These are phyloP conservation scores for Sporobolomyces roseus DNA, from an alignment of 768 basidiomycete species.

Conservation along the genomic window DNA sequence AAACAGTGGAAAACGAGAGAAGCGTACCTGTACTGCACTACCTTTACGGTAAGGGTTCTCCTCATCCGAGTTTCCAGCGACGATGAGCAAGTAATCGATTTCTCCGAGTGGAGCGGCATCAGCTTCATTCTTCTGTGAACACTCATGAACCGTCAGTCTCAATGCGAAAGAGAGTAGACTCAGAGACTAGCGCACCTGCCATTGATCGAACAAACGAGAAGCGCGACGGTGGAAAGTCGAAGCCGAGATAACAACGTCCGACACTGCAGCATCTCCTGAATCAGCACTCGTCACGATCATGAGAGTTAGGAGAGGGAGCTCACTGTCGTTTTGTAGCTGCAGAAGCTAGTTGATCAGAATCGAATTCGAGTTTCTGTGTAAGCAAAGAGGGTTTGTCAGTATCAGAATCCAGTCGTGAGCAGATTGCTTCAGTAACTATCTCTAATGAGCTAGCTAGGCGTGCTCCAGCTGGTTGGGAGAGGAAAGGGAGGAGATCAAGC, in stretches of 20 bases:
- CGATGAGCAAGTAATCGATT: slow-evolving; percentile 48
- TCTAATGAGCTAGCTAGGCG: too few species aligned
- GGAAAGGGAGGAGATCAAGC: too few species aligned
- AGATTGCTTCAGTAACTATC: too few species aligned
- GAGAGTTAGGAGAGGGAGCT: background rate
- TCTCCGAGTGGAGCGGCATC: slow-evolving; percentile 45
- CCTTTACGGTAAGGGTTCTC: slow-evolving; percentile 89
- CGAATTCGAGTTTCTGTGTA: too few species aligned
- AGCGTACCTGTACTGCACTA: slow-evolving; percentile 78
- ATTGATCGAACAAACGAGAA: slow-evolving; percentile 24
- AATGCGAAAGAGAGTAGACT: too few species aligned
- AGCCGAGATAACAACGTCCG: slow-evolving; percentile 37
- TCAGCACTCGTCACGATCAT: too few species aligned
- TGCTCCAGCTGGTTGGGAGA: too few species aligned
- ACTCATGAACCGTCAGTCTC: background rate
- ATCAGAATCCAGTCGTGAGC: too few species aligned
- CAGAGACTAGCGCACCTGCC: slow-evolving; percentile 15
- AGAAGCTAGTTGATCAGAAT: too few species aligned
- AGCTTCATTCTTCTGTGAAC: slow-evolving; percentile 28
- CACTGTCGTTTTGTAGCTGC: too few species aligned
- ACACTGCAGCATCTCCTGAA: slow-evolving; percentile 5
- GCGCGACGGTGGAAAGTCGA: slow-evolving; percentile 39
- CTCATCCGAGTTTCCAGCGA: slow-evolving; percentile 57
- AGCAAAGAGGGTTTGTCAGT: too few species aligned
- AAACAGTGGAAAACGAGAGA: background rate